Evolutionary conservation across 1,139 yeast genomes (phyloP).

Genomic region (Sugiyamaella pinicola): DNA sequence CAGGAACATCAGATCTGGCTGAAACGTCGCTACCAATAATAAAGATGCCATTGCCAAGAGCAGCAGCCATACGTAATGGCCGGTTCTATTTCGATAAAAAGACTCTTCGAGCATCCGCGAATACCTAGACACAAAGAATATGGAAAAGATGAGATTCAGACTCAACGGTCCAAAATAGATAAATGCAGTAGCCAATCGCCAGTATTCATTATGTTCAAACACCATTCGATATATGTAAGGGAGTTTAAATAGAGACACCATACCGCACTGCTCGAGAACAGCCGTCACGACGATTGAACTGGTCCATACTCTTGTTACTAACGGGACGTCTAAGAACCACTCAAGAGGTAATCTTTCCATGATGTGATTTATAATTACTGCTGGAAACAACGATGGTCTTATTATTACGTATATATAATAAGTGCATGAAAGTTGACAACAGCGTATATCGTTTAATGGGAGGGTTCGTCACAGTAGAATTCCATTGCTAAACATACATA

Average conservation of each 20-base stretch:
- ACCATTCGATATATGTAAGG: constrained; percentile 31
- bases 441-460: too few relatives aligned
- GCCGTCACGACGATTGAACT: constrained; percentile 40
- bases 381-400: too few relatives aligned
- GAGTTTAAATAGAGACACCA: constrained; percentile 34
- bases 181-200: constrained; percentile 50
- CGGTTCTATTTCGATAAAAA: constrained; percentile 40
- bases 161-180: constrained; percentile 48
- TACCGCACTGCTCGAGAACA: constrained; percentile 41
- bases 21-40: constrained; percentile 38
- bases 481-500: too few relatives aligned
- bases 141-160: constrained; percentile 42
- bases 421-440: too few relatives aligned
- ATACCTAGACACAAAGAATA: constrained; percentile 46
- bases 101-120: constrained; percentile 49
- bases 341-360: constrained; percentile 39
- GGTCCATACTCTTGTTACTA: constrained; percentile 38
- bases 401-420: too few relatives aligned
- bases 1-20: constrained; percentile 42
- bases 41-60: constrained; percentile 36
- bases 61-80: constrained; percentile 48
- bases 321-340: constrained; percentile 41
- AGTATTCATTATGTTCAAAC: constrained; percentile 41
- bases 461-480: too few relatives aligned
- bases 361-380: too few relatives aligned